phyloP scores from a whole-genome alignment of 768 basidiomycete genomes.

The Suillus decipiens region DNA sequence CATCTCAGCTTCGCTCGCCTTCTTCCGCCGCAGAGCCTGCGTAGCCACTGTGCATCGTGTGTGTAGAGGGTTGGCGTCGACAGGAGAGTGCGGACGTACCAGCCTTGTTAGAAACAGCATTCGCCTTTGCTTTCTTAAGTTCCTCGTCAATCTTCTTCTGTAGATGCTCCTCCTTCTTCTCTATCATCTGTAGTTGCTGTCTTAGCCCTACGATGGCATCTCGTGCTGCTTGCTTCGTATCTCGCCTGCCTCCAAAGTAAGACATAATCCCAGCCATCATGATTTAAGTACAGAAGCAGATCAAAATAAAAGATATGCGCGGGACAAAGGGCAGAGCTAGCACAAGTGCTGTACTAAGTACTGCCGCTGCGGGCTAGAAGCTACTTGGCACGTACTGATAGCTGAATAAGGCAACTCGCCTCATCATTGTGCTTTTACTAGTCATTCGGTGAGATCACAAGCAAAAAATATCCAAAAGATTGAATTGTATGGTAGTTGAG shows the following conservation, averaged over 20 bases:
- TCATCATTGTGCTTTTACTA: conserved; percentile 7
- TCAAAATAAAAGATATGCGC: conserved; percentile 3
- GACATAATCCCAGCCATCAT: conserved; percentile 84
- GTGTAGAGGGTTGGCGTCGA: conserved; percentile 2
- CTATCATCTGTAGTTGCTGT: conserved; percentile 93
- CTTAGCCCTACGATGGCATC: conserved; percentile 93
- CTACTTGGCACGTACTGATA: conserved; percentile 11
- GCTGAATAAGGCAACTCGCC: conserved; percentile 30
- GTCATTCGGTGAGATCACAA: background rate
- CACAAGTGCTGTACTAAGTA: conserved; percentile 5
- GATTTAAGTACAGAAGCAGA: conserved; percentile 11
- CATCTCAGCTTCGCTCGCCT: conserved; percentile 82
- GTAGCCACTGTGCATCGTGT: conserved; percentile 65
- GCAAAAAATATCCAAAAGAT: conserved; percentile 7
- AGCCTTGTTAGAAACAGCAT: conserved; percentile 91
- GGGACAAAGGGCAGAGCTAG: conserved; percentile 10
- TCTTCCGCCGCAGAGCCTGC: conserved; percentile 91
- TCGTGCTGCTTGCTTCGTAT: conserved; percentile 81
- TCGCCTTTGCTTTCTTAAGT: conserved; percentile 84
- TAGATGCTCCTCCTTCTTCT: conserved; percentile 98
- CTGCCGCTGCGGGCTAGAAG: conserved; percentile 16
- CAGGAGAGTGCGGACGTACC: conserved; percentile 54
- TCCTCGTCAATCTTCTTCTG: conserved; percentile 98
- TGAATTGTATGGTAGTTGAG: conserved; percentile 30
- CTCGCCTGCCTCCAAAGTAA: conserved; percentile 83